Percentiles rank a stretch among this genome's conserved stretches.
phyloP scores from a whole-genome alignment of 371 early-diverging fungal species.

The Mucor racemosus region DNA sequence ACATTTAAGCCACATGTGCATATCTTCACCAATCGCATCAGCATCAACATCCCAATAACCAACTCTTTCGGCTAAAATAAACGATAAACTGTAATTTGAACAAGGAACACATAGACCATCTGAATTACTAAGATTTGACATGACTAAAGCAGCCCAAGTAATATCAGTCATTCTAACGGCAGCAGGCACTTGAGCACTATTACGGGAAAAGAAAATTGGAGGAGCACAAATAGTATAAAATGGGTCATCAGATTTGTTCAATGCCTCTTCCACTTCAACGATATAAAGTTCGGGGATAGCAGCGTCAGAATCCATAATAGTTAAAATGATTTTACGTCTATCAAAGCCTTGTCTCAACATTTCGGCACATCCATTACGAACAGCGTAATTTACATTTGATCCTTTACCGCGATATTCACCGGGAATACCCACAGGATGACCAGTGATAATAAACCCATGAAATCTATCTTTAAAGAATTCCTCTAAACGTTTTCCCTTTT shows the following conservation, averaged over 20 bases:
- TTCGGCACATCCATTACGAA: slow-evolving; percentile 41
- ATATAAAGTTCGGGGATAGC: slow-evolving; percentile 56
- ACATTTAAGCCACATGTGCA: slow-evolving; percentile 87
- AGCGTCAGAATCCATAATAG: slow-evolving; percentile 58
- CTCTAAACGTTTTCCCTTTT: slow-evolving; percentile 64
- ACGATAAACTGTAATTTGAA: slow-evolving; percentile 74
- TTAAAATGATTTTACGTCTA: slow-evolving; percentile 62
- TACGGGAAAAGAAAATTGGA: slow-evolving; percentile 79
- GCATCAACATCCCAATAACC: slow-evolving; percentile 82
- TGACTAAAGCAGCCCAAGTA: slow-evolving; percentile 80
- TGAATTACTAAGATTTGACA: slow-evolving; percentile 76
- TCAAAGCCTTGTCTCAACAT: slow-evolving; percentile 46
- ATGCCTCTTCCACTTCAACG: slow-evolving; percentile 45
- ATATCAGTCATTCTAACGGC: slow-evolving; percentile 80
- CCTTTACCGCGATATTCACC: slow-evolving; percentile 83
- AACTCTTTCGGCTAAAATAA: slow-evolving; percentile 71
- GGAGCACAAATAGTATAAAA: slow-evolving; percentile 67
- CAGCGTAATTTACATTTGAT: slow-evolving; percentile 78
- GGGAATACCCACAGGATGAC: slow-evolving; percentile 69
- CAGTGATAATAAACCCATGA: slow-evolving; percentile 61
- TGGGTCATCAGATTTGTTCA: slow-evolving; percentile 46
- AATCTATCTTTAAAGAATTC: slow-evolving; percentile 54
- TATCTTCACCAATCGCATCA: slow-evolving; percentile 83
- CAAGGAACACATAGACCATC: slow-evolving; percentile 76
- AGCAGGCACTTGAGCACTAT: slow-evolving; percentile 73